Evolutionary conservation across 768 basidiomycete genomes (phyloP), one percentile per base, ranked within the genome.

Genomic region (Suillus discolor): DNA sequence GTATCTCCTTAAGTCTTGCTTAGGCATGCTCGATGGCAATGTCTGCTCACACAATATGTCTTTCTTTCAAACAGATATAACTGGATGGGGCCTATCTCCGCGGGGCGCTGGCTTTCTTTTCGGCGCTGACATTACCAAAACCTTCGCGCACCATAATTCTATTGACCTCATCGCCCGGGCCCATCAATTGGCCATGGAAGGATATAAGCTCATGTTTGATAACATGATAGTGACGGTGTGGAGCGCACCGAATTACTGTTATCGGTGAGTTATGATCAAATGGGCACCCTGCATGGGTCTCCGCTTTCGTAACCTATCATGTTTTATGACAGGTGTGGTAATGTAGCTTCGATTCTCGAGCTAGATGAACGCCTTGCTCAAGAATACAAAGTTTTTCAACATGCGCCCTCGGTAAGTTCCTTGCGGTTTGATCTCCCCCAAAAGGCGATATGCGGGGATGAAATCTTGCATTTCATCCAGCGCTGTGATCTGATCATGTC

Each of bases 191-290:
- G 97, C 94, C 2, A 97, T 97, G 94, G 96, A 97, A 79, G 96
- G 96, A 25, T 97, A 87, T 80, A 98, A 97, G 80, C 85, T 95
- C 77, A 97, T 98, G 96, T 97, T 97, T 72, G 96, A 99, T 78
- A 82, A 87, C 62, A 90, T 88, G 53, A 96, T 99, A 70, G 97
- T 99, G 39, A 99, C 97, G 9, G 96, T 99, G 47, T 99, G 97
- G 96, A 94, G 92, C 71, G 96, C 96, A 4, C 97, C 96, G 16
- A 99, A 99, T 78, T 99, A 99, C 76, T 98, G 97, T 78, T 98
- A 98, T 79, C 84, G 96, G 93, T 97, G 71, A 68, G 89, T 83
- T 18, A 63, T 62, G 54, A 36, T 49, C 53, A 16, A 55, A 28
- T 62, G 66, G 54, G 61, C 49, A 44, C 62, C 67, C 57, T 54